A percentile compares a stretch with the other conserved stretches of the same genome.
These are phyloP conservation scores for Xylariaceae sp. DNA, from an alignment of 2,329 filamentous ascomycete genomes.

Conservation along the genomic window DNA sequence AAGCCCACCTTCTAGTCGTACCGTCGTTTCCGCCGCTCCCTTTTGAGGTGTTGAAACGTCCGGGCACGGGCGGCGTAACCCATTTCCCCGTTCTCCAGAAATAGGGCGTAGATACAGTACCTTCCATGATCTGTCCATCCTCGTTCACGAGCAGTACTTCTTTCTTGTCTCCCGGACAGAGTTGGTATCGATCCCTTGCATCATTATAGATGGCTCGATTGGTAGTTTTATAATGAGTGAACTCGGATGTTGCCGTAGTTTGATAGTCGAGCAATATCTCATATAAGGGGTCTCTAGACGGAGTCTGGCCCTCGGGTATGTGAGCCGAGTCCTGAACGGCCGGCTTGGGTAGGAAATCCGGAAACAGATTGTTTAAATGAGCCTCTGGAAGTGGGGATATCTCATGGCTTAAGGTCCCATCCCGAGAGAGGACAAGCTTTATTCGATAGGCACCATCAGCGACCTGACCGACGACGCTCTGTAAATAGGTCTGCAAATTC, in stretches of 20 bases:
- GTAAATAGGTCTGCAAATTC: constrained; percentile 45
- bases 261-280: constrained; percentile 49
- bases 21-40: constrained; percentile 80
- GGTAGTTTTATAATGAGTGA: constrained; percentile 87
- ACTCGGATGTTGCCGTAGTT: constrained; percentile 55
- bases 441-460: constrained; percentile 49
- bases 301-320: constrained; percentile 16
- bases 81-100: constrained; percentile 73
- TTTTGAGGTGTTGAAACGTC: constrained; percentile 37
- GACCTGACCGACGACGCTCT: constrained; percentile 27
- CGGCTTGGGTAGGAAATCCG: constrained; percentile 55
- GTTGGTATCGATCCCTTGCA: constrained; percentile 64
- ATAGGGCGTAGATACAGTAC: constrained; percentile 80
- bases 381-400: constrained; percentile 31
- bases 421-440: constrained; percentile 55
- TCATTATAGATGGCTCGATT: constrained; percentile 70
- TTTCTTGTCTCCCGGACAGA: constrained; percentile 53
- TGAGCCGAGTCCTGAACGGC: constrained; percentile 20
- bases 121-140: constrained; percentile 76
- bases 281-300: constrained; percentile 39
- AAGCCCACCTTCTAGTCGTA: constrained; percentile 80
- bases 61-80: constrained; percentile 75
- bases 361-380: constrained; percentile 54
- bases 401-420: constrained; percentile 51
- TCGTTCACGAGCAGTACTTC: constrained; percentile 78